Evolutionary conservation across 2,329 filamentous ascomycete genomes (phyloP).

Genomic region (Coniochaeta sp.): DNA sequence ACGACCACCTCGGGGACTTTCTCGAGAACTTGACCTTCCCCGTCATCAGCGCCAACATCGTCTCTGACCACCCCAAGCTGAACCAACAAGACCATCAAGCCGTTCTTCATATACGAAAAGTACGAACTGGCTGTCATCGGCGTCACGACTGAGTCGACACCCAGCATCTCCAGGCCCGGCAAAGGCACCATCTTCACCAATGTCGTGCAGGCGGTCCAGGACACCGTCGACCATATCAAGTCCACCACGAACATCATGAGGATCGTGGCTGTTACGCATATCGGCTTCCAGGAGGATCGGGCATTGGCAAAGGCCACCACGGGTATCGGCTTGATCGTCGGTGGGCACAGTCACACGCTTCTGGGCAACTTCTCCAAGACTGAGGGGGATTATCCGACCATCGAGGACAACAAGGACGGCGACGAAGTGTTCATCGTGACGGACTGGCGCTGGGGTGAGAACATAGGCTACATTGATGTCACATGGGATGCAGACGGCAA

Average conservation of each 20-base stretch:
- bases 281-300: conserved; percentile 59
- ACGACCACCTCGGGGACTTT: conserved; percentile 55
- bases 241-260: conserved; percentile 55
- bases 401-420: too few relatives aligned
- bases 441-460: too few relatives aligned
- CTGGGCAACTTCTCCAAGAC: too few relatives aligned
- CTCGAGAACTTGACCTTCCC: conserved; percentile 61
- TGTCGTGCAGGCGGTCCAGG: conserved; percentile 50
- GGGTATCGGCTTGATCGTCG: conserved; percentile 63
- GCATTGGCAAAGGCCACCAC: conserved; percentile 51
- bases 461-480: too few relatives aligned
- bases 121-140: conserved; percentile 57
- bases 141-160: conserved; percentile 53
- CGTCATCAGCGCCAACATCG: conserved; percentile 55
- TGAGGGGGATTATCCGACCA: too few relatives aligned
- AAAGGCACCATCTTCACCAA: conserved; percentile 52
- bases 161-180: conserved; percentile 51
- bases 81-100: conserved; percentile 57
- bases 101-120: conserved; percentile 57
- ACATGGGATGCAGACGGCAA: too few relatives aligned
- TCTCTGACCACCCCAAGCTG: conserved; percentile 52
- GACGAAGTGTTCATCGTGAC: too few relatives aligned
- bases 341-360: too few relatives aligned
- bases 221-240: conserved; percentile 54
- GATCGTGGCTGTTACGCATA: conserved; percentile 60